These are phyloP conservation scores for Citrus cavaleriei DNA, from an alignment of 345 rosid species.

Conservation along the genomic window DNA sequence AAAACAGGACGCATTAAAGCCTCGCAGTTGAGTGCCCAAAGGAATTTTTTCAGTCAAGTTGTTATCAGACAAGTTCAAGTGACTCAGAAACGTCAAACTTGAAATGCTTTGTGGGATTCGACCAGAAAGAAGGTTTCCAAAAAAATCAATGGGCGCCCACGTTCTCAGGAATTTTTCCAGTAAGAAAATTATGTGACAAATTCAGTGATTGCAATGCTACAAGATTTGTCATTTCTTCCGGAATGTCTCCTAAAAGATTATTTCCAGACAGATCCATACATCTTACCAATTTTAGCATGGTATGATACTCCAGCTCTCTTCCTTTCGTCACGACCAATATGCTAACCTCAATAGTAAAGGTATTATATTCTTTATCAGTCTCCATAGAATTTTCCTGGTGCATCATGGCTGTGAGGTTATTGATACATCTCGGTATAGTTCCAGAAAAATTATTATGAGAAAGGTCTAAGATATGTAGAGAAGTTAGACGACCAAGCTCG, in stretches of 20 bases:
- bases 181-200: slow-evolving; percentile 1
- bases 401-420: too few species aligned
- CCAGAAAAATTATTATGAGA: too few species aligned
- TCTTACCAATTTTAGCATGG: neutral
- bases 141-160: slow-evolving; percentile 14
- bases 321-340: neutral
- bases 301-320: neutral
- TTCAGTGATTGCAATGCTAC: slow-evolving; percentile 7
- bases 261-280: neutral
- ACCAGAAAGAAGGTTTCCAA: slow-evolving; percentile 8
- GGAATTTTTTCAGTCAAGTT: neutral
- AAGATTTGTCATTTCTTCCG: neutral
- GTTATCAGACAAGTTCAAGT: neutral
- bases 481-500: neutral
- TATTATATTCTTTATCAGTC: too few species aligned
- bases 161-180: neutral
- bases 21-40: slow-evolving; percentile 8
- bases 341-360: too few species aligned
- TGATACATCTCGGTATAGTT: too few species aligned
- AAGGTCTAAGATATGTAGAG: too few species aligned
- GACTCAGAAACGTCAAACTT: neutral
- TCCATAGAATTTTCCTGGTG: too few species aligned
- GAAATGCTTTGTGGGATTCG: slow-evolving; percentile 12
- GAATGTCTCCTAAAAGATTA: neutral
- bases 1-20: neutral